Conservation (phyloP, 805 yeast genomes). For the Komagataella kurtzmanii region DNA sequence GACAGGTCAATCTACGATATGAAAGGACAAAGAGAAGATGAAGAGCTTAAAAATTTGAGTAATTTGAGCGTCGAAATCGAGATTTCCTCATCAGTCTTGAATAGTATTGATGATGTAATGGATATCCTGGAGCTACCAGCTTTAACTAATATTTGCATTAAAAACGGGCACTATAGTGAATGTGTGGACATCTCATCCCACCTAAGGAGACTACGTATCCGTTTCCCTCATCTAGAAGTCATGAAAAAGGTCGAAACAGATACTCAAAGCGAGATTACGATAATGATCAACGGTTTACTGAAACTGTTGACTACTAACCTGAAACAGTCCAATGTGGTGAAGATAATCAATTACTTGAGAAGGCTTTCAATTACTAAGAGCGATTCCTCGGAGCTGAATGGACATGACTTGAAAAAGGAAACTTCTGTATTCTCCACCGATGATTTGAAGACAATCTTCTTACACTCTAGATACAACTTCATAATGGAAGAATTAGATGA, state of each 20-base stretch:
- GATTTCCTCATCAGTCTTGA: slow-evolving; percentile 24
- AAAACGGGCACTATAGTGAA: slow-evolving; percentile 78
- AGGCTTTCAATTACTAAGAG: slow-evolving; percentile 42
- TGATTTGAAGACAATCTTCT: slow-evolving; percentile 39
- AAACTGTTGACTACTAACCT: slow-evolving; percentile 60
- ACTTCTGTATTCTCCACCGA: slow-evolving; percentile 10
- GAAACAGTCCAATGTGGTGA: slow-evolving; percentile 66
- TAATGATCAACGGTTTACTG: slow-evolving; percentile 58
- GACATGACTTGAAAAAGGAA: slow-evolving; percentile 12
- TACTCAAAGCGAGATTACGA: slow-evolving; percentile 39
- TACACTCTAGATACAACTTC: slow-evolving; percentile 58
- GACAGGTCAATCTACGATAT: not conserved
- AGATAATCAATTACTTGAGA: slow-evolving; percentile 63
- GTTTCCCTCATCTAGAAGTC: slow-evolving; percentile 50
- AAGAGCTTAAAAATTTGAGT: not conserved
- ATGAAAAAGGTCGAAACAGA: slow-evolving; percentile 35
- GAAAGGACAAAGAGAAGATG: not conserved
- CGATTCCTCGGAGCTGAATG: slow-evolving; percentile 3
- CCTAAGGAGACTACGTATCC: slow-evolving; percentile 49
- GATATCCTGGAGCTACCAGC: slow-evolving; percentile 81
- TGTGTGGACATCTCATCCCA: slow-evolving; percentile 76
- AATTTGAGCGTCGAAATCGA: not conserved
- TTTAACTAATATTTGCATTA: slow-evolving; percentile 68
- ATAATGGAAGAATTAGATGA: slow-evolving; percentile 47
- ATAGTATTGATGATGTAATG: slow-evolving; percentile 56